Percentiles rank a stretch among this genome's conserved stretches.
Conservation (phyloP, 2,329 filamentous ascomycete species). For the Penicillium sp. region DNA sequence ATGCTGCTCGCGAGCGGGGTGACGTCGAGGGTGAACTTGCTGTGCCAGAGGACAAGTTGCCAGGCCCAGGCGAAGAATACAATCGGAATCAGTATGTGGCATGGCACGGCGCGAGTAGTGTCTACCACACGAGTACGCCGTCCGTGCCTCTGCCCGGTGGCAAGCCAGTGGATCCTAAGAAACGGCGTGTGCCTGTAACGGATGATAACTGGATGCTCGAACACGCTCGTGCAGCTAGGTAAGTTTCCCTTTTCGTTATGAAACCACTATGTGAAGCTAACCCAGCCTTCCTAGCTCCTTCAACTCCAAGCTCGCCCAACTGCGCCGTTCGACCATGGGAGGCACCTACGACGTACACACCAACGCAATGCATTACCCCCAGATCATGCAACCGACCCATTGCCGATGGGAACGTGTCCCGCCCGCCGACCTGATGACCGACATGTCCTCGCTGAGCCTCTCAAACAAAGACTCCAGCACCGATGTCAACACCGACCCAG, state of each 20-base stretch:
- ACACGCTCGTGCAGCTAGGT: conserved; percentile 88
- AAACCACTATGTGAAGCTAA: conserved; percentile 11
- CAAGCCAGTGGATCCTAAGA: conserved; percentile 72
- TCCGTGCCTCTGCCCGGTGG: conserved; percentile 70
- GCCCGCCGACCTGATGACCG: conserved; percentile 38
- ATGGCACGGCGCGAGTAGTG: conserved; percentile 93
- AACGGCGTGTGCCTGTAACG: conserved; percentile 80
- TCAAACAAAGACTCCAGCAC: conserved; percentile 21
- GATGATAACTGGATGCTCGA: conserved; percentile 96
- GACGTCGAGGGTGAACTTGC: conserved; percentile 83
- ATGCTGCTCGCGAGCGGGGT: conserved; percentile 69
- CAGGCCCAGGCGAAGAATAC: conserved; percentile 76
- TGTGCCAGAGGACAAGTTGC: conserved; percentile 77
- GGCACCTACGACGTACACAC: conserved; percentile 94
- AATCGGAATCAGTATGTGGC: conserved; percentile 99
- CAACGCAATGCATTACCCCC: conserved; percentile 82
- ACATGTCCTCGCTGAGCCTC: conserved; percentile 34
- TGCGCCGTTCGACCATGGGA: conserved; percentile 63
- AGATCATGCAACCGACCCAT: conserved; percentile 82
- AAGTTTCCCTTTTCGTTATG: conserved; percentile 30
- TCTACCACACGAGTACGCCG: conserved; percentile 81
- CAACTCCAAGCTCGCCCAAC: conserved; percentile 67
- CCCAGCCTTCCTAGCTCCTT: conserved; percentile 60
- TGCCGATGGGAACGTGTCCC: conserved; percentile 72
- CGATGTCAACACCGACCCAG: not conserved